phyloP scores from a whole-genome alignment of 768 basidiomycete species.

The Boletus pseudopeckii region DNA sequence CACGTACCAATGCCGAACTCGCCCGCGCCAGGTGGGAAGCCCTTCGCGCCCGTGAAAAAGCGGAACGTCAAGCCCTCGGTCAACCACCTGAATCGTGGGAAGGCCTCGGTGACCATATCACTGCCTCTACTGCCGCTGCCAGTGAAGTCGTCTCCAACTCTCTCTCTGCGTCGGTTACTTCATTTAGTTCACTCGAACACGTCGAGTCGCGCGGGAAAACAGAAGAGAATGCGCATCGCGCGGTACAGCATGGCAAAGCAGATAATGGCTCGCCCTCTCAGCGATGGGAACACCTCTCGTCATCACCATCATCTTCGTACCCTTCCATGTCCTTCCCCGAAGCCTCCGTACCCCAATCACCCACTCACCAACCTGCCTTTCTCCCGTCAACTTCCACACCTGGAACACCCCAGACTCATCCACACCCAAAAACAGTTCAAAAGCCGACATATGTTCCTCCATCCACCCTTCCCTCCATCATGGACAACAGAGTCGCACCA shows the following conservation, averaged over 20 bases:
- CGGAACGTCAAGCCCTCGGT: constrained; percentile 40
- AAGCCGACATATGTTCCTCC: constrained; percentile 26
- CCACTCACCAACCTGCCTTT: constrained; percentile 26
- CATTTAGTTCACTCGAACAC: constrained; percentile 18
- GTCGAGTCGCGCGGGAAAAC: constrained; percentile 23
- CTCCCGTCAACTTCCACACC: constrained; percentile 13
- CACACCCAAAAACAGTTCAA: constrained; percentile 22
- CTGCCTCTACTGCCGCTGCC: constrained; percentile 17
- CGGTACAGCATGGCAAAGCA: constrained; percentile 2
- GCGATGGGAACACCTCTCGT: constrained; percentile 74
- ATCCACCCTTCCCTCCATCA: constrained; percentile 65
- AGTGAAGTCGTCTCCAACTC: constrained; percentile 15
- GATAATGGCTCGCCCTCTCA: constrained; percentile 38
- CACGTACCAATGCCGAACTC: constrained; percentile 71
- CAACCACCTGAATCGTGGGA: constrained; percentile 22
- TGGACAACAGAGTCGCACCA: constrained; percentile 62
- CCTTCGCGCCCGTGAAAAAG: constrained; percentile 43
- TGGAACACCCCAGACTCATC: constrained; percentile 8
- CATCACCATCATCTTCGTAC: constrained; percentile 58
- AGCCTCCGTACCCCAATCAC: constrained; percentile 51
- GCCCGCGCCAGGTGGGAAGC: constrained; percentile 71
- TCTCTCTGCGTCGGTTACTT: constrained; percentile 18
- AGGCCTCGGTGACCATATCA: constrained; percentile 29
- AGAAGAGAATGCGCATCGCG: constrained; percentile 20
- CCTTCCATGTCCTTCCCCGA: constrained; percentile 81